Base-by-base conservation (phyloP, 2,329 filamentous ascomycete species). In the Scedosporium dehoogii region DNA sequence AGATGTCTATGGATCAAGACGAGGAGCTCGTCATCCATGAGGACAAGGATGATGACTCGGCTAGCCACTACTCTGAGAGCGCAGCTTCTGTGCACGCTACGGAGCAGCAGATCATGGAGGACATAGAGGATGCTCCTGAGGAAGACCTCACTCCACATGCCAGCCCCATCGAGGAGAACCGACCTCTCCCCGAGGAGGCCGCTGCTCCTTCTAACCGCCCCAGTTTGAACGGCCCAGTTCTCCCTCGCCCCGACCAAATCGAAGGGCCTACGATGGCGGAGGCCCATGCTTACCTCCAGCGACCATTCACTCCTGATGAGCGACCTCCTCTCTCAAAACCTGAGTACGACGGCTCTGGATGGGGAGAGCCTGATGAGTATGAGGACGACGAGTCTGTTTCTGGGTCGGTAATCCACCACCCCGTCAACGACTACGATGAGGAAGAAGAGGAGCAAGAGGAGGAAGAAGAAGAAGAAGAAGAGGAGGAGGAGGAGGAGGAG, bases 371-470 rank as follows among this genome's bases (percentile, higher is more conserved):
- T 23, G 75, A 76, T 21, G 65, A 64, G 18, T 66, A 65, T 57
- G 79, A 79, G 48, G 81, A 83, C 58, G 81, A 77, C 62, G 79
- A 82, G 1, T 84, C 85, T 41, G 96, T 91, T 6, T 92, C 93
- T 14, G 90, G 92, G 59, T 97, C 93, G 6, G 92, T 97, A 23
- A 93, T 97, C 66, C 89, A 90, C 65, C 90, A 92, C 69, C 85
- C 86, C 2, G 73, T 90, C 58, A 73, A 76, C 2, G 77, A 80
- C 55, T 74, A 75, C 29, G 69, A 73, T 25, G 71, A 73, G 10
- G 72, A 73, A 6, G 68, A 67, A 3, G 68, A 69, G 12, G 60
- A 63, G 57, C 68, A 66, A 16, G 63, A 72, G 18, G 71, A 73
- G 9, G 72, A 73, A 7, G 68, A 72, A 23, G 74, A 76, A 18